A percentile compares a stretch with the other conserved stretches of the same genome.
These are phyloP conservation scores for Brasenia schreberi DNA, from an alignment of 164 flowering plant species.

Conservation along the genomic window DNA sequence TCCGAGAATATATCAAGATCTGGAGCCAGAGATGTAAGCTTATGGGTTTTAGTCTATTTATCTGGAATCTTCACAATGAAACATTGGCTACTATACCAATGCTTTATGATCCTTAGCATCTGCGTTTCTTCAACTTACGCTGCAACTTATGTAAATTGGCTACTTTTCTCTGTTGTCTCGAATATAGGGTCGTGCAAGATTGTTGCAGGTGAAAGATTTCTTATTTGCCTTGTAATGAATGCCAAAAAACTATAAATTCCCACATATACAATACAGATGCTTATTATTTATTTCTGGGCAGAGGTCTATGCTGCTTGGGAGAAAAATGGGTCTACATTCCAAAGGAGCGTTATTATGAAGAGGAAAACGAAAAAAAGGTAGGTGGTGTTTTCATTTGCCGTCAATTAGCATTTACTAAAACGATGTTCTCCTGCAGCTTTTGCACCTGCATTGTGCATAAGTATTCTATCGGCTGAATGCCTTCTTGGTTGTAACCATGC, in stretches of 20 bases:
- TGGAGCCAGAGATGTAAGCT: slow-evolving; percentile 91
- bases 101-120: neutral
- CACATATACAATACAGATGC: neutral
- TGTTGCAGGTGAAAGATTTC: neutral
- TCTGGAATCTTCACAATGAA: no score
- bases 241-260: neutral
- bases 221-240: neutral
- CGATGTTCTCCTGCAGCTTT: neutral
- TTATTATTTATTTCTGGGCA: slow-evolving; percentile 5
- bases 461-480: no score
- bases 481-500: no score
- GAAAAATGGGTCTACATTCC: slow-evolving; percentile 93
- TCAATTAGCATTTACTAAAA: neutral
- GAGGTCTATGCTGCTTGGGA: slow-evolving; percentile 97
- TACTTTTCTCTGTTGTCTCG: neutral
- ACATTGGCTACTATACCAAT: no score
- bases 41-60: neutral
- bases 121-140: neutral
- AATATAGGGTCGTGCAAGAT: slow-evolving; percentile 78
- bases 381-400: neutral
- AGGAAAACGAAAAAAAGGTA: slow-evolving; percentile 94
- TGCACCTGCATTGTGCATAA: no score
- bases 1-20: slow-evolving; percentile 98
- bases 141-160: neutral
- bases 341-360: slow-evolving; percentile 84